Conservation (phyloP, 164 flowering plant species). For the Stephania yunnanensis region DNA sequence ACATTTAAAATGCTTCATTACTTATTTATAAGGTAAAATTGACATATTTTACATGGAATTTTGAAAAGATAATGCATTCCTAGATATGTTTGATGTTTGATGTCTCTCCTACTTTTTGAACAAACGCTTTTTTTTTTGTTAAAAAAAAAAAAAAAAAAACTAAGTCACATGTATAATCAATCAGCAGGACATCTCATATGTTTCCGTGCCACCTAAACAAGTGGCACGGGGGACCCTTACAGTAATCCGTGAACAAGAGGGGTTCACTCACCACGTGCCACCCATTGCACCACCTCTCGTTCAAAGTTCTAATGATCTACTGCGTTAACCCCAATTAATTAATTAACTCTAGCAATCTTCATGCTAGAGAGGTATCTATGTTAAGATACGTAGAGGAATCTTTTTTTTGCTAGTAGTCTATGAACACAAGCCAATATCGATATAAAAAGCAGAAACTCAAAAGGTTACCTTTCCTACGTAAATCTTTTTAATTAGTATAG, state of each 20-base stretch:
- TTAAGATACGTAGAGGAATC: not conserved
- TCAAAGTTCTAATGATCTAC: not conserved
- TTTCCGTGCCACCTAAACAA: not conserved
- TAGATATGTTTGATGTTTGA: no score
- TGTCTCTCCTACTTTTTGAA: no score
- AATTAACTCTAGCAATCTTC: not conserved
- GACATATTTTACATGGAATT: no score
- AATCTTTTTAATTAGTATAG: no score
- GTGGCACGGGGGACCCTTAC: not conserved
- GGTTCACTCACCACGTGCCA: not conserved
- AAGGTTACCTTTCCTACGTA: not conserved
- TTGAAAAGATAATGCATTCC: no score
- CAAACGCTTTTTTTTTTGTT: no score
- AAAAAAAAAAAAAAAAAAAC: no score
- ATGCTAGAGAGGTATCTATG: no score
- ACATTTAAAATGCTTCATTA: no score
- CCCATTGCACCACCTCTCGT: not conserved
- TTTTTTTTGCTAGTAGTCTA: not conserved
- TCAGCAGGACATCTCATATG: not conserved
- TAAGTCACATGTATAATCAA: not conserved
- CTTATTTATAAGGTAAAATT: no score
- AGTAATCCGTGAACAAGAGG: no score
- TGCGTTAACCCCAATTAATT: not conserved
- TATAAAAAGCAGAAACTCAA: not conserved
- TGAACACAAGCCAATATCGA: not conserved